Evolutionary conservation across 306 rosid genomes (phyloP), one percentile per base, ranked within the genome.

Genomic region (Neltuma alba): DNA sequence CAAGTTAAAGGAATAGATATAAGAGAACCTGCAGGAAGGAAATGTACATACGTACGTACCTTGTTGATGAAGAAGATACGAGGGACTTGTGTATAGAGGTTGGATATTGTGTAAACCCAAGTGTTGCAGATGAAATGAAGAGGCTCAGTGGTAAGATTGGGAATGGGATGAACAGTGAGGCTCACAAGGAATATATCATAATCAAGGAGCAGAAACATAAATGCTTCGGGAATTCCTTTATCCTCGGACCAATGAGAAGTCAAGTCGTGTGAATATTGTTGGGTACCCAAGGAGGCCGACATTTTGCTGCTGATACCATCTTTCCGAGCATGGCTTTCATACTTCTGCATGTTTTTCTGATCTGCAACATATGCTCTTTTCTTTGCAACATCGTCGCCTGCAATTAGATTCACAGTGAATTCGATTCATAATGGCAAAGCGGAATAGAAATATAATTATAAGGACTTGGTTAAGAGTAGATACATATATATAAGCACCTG

Each of bases 11-110:
- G 40, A 33, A 33, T 48, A n/a, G n/a, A n/a, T n/a, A n/a, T 48
- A 50, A 52, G 27, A 52, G 7, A n/a, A n/a, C n/a, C n/a, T n/a
- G 28, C 28, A 6, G 12, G 30, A 21, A 23, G 30, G 12, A 54
- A 48, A 48, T 48, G 21, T 16, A 18, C n/a, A n/a, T n/a, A n/a
- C n/a, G 1, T 5, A 21, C 13, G 61, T 74, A 92, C 97, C 94
- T 90, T 84, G 75, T 93, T 93, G 60, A 67, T 14, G 50, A 93
- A 93, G 88, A 93, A 93, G 63, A 90, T 41, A 11, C 98, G 93
- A 25, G 78, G 41, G 7, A 21, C 14, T 21, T 8, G 28, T 7
- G 30, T 54, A 13, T 15, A 71, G n/a, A n/a, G n/a, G 15, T 7
- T 18, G 11, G 2, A 42, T 79, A n/a, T n/a, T n/a, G 0, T 74